phyloP scores from a whole-genome alignment of 257 asterid species.

The Solanum medicagineum region DNA sequence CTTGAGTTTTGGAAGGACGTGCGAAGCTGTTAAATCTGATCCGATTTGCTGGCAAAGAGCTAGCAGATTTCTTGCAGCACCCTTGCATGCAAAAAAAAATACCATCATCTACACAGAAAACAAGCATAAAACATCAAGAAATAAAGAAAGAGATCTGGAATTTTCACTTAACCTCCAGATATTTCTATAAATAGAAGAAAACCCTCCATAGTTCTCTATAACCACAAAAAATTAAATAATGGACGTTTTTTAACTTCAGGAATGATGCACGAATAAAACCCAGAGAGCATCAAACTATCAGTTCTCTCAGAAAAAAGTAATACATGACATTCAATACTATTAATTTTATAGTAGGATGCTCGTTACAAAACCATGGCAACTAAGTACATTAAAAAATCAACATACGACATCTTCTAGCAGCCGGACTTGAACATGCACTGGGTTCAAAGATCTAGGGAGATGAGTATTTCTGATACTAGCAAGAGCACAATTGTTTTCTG shows the following conservation, averaged over 20 bases:
- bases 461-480: background rate
- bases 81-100: constrained; percentile 36
- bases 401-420: background rate
- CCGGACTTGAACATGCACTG: background rate
- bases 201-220: background rate
- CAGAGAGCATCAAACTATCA: background rate
- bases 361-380: background rate
- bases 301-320: background rate
- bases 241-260: background rate
- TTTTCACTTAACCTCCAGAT: background rate
- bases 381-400: background rate
- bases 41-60: constrained; percentile 85
- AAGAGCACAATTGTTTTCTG: background rate
- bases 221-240: background rate
- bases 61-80: constrained; percentile 64
- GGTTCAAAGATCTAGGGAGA: background rate
- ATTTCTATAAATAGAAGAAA: background rate
- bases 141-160: background rate
- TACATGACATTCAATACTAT: background rate
- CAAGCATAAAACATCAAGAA: background rate
- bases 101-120: constrained; percentile 2
- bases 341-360: background rate
- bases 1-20: constrained; percentile 78
- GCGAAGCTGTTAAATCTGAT: constrained; percentile 61
- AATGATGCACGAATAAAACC: background rate